These are phyloP conservation scores for Stachybotrys echinatus DNA, from an alignment of 2,329 filamentous ascomycete genomes.

Conservation along the genomic window DNA sequence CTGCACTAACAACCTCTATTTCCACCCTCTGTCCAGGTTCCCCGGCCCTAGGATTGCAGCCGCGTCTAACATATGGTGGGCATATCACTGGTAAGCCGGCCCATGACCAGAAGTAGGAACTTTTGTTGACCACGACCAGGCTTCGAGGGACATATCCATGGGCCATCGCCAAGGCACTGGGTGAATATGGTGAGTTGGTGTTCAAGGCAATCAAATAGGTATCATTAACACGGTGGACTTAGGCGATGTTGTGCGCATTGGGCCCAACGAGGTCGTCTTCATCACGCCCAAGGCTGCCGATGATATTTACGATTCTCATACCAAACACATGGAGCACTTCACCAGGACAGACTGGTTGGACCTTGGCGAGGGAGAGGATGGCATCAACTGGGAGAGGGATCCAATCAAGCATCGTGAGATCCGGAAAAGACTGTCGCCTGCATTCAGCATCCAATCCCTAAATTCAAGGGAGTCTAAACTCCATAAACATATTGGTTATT, in stretches of 20 bases:
- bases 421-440: neutral
- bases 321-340: neutral
- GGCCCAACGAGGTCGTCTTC: neutral
- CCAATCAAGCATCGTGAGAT: neutral
- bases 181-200: neutral
- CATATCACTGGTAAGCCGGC: neutral
- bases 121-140: neutral
- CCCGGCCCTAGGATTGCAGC: neutral
- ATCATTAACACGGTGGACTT: no score
- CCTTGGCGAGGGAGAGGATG: neutral
- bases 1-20: neutral
- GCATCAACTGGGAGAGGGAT: neutral
- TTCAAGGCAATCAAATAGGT: no score
- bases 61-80: neutral
- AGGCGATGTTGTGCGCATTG: neutral
- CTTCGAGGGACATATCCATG: neutral
- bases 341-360: neutral
- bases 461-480: neutral
- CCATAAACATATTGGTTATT: neutral
- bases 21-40: neutral
- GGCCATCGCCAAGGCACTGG: neutral
- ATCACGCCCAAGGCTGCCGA: neutral
- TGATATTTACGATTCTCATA: neutral
- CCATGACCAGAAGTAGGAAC: neutral
- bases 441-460: neutral